Base-by-base conservation (phyloP, 768 basidiomycete species). In the Wakefieldia striispora region DNA sequence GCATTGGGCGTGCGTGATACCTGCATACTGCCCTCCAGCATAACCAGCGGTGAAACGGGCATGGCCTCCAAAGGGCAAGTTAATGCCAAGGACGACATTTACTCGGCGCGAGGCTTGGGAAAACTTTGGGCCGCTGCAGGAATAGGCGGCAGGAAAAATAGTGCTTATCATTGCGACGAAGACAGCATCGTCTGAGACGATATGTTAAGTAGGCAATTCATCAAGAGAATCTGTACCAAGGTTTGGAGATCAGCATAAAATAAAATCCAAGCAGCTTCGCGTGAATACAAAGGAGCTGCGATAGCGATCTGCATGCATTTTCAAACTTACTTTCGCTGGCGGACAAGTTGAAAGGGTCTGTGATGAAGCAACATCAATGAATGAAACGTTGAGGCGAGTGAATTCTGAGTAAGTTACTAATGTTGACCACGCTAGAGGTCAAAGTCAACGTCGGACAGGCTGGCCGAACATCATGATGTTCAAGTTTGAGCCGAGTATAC, bases 391-490 rank as follows among this genome's bases (percentile, higher is more conserved):
- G 35, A 29, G 26, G 37, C 17, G 27, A 43, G 17, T 52, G 31
- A 13, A 35, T 20, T 26, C 8, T 19, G 42, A 42, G 36, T 20
- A 24, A 24, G 24, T 3, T 29, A 29, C 8, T 29, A 7, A 19
- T 24, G 17, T 14, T 12, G 26, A 17, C 16, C 6, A 12, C n/a
- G 11, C n/a, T n/a, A 14, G 31, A 21, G 10, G 21, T 35, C 27
- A 20, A 5, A 16, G 21, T 12, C 27, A 19, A 3, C 24, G 36
- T 33, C 29, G 43, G 47, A 27, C 43, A 39, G 36, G 31, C 31
- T 49, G 7, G 40, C 45, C 56, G 56, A 58, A 47, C 6, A n/a
- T n/a, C n/a, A n/a, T n/a, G n/a, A 12, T 42, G 48, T 34, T 58
- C 39, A 58, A 47, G 47, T 26, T 48, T 58, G 56, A 54, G 29